Evolutionary conservation across 1,139 yeast genomes (phyloP).

Genomic region (Yamadazyma mexicana): DNA sequence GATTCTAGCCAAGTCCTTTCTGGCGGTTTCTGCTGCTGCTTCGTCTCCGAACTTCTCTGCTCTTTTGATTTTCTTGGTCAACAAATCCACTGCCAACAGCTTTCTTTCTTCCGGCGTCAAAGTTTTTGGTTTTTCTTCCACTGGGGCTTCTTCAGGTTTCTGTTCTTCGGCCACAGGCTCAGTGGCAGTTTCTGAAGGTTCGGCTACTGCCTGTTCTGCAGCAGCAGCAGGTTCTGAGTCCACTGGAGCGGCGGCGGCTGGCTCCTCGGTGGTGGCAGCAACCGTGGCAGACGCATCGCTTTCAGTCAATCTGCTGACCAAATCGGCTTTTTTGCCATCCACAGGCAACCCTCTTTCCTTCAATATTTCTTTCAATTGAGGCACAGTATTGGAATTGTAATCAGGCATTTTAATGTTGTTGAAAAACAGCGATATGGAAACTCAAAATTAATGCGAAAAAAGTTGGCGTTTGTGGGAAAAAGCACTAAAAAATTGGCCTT

Average conservation of each 20-base stretch:
- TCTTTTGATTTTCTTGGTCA: conserved; percentile 67
- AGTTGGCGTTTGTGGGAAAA: no score
- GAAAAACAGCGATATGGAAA: background rate
- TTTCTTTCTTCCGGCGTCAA: conserved; percentile 70
- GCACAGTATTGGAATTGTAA: conserved; percentile 69
- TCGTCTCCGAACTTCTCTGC: conserved; percentile 78
- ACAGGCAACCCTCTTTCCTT: conserved; percentile 66
- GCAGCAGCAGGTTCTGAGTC: conserved; percentile 17
- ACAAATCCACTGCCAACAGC: conserved; percentile 63
- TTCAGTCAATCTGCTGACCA: conserved; percentile 66
- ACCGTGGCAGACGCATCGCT: conserved; percentile 17
- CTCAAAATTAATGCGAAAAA: conserved; percentile 1
- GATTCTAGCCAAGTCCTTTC: conserved; percentile 64
- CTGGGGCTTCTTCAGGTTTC: conserved; percentile 13
- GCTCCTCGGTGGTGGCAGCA: conserved; percentile 15
- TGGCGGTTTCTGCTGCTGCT: conserved; percentile 51
- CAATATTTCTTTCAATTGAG: conserved; percentile 79
- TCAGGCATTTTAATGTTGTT: conserved; percentile 48
- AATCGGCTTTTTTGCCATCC: conserved; percentile 83
- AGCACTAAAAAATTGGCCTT: no score
- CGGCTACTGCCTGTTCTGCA: conserved; percentile 6
- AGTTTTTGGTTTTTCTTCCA: conserved; percentile 36
- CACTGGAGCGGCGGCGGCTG: background rate
- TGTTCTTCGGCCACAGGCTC: conserved; percentile 15
- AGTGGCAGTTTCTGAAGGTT: conserved; percentile 15